These are phyloP conservation scores for Backusella psychrophila DNA, from an alignment of 192 early-diverging fungal species.

Conservation along the genomic window DNA sequence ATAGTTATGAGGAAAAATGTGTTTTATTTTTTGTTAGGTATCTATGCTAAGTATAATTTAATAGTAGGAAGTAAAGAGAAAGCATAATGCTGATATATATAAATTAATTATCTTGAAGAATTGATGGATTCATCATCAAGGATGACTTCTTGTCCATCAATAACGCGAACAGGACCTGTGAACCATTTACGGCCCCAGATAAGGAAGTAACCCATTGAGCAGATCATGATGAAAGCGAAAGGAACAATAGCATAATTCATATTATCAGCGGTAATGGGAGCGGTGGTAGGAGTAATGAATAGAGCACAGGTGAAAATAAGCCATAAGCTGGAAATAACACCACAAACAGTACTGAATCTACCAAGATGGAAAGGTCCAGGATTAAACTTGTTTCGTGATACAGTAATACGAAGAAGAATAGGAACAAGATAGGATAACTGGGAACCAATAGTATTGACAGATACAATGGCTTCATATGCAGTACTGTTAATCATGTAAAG, in stretches of 20 bases:
- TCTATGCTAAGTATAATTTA: not conserved
- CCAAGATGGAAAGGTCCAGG: slow-evolving; percentile 50
- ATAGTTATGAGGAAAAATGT: not conserved
- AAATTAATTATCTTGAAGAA: not conserved
- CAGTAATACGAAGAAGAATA: slow-evolving; percentile 45
- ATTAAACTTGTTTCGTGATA: slow-evolving; percentile 42
- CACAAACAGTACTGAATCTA: slow-evolving; percentile 36
- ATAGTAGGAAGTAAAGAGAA: not conserved
- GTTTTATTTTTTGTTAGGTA: not conserved
- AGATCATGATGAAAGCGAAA: slow-evolving; percentile 45
- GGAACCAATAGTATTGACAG: slow-evolving; percentile 54
- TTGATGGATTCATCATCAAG: slow-evolving; percentile 23
- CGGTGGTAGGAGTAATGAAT: slow-evolving; percentile 40
- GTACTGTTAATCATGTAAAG: slow-evolving; percentile 48
- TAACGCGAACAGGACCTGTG: slow-evolving; percentile 34
- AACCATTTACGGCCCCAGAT: slow-evolving; percentile 58
- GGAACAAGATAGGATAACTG: slow-evolving; percentile 51
- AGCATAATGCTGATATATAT: not conserved
- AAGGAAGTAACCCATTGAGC: slow-evolving; percentile 41
- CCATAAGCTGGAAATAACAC: slow-evolving; percentile 41
- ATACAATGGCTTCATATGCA: slow-evolving; percentile 52
- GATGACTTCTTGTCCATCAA: slow-evolving; percentile 31
- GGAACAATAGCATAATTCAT: slow-evolving; percentile 52
- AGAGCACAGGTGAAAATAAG: slow-evolving; percentile 38
- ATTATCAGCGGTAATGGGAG: slow-evolving; percentile 43